Evolutionary conservation across 345 rosid species (phyloP).

Genomic region (Conringia planisiliqua): DNA sequence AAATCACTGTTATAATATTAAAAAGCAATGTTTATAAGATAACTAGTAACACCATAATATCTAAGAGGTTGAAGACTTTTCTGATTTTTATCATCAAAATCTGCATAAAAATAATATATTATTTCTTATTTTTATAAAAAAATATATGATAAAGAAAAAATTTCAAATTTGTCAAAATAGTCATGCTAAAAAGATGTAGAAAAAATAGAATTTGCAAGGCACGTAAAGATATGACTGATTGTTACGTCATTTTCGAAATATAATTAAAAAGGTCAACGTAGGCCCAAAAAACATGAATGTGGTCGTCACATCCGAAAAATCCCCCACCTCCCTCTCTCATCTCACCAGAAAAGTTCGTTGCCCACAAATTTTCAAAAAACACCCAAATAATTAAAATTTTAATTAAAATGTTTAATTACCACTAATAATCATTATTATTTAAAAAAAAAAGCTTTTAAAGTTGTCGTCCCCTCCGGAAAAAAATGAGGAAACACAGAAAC

Average conservation of each 20-base stretch:
- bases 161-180: conserved; percentile 7
- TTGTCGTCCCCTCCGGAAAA: conserved; percentile 14
- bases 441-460: neutral
- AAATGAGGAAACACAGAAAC: conserved; percentile 18
- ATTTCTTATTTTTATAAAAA: neutral
- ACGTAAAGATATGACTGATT: conserved; percentile 13
- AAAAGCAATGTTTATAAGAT: neutral
- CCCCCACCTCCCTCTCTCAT: neutral
- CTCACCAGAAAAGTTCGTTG: conserved; percentile 32
- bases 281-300: conserved; percentile 1
- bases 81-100: neutral
- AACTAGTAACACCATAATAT: neutral
- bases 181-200: neutral
- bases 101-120: neutral
- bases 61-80: neutral
- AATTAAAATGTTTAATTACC: neutral
- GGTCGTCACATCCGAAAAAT: conserved; percentile 19
- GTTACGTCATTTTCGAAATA: conserved; percentile 5
- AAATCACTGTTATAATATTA: neutral
- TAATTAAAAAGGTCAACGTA: neutral
- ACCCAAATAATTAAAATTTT: neutral
- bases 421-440: neutral
- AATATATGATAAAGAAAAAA: neutral
- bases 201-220: conserved; percentile 6
- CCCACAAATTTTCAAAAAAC: neutral